A percentile compares a stretch with the other conserved stretches of the same genome.
These are phyloP conservation scores for Ajuga chamaepitys DNA, from an alignment of 257 asterid genomes.

Conservation along the genomic window DNA sequence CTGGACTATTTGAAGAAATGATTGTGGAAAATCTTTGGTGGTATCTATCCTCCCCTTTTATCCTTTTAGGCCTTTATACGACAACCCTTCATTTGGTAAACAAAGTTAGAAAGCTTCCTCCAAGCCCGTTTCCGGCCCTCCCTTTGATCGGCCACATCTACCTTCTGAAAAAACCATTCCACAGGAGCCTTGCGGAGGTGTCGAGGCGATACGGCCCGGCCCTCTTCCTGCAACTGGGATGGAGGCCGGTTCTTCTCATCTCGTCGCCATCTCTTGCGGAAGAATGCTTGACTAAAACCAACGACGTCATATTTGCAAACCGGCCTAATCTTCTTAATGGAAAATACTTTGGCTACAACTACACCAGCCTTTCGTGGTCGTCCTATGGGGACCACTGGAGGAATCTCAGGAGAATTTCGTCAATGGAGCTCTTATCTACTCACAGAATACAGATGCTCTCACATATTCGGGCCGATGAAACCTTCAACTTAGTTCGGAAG, in stretches of 20 bases:
- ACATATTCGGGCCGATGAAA: slow-evolving; percentile 41
- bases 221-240: slow-evolving; percentile 48
- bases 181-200: slow-evolving; percentile 38
- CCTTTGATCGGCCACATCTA: slow-evolving; percentile 71
- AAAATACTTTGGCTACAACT: slow-evolving; percentile 51
- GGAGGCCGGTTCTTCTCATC: slow-evolving; percentile 50
- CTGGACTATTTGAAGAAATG: too few relatives aligned
- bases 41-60: slow-evolving; percentile 19
- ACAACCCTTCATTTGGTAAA: slow-evolving; percentile 18
- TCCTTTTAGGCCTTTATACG: slow-evolving; percentile 27
- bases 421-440: slow-evolving; percentile 39
- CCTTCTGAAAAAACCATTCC: slow-evolving; percentile 48
- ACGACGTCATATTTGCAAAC: slow-evolving; percentile 64
- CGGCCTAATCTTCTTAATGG: slow-evolving; percentile 63
- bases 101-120: slow-evolving; percentile 53
- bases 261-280: slow-evolving; percentile 53
- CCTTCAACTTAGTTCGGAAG: slow-evolving; percentile 23
- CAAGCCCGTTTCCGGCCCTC: slow-evolving; percentile 50
- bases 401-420: slow-evolving; percentile 43
- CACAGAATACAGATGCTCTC: slow-evolving; percentile 29
- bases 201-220: slow-evolving; percentile 48
- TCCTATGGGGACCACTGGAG: slow-evolving; percentile 66
- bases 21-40: slow-evolving; percentile 27
- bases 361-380: slow-evolving; percentile 54
- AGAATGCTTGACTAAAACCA: slow-evolving; percentile 52